Evolutionary conservation across 2,329 filamentous ascomycete genomes (phyloP), one percentile per base, ranked within the genome.

Genomic region (Arthrobotrys megalospora): DNA sequence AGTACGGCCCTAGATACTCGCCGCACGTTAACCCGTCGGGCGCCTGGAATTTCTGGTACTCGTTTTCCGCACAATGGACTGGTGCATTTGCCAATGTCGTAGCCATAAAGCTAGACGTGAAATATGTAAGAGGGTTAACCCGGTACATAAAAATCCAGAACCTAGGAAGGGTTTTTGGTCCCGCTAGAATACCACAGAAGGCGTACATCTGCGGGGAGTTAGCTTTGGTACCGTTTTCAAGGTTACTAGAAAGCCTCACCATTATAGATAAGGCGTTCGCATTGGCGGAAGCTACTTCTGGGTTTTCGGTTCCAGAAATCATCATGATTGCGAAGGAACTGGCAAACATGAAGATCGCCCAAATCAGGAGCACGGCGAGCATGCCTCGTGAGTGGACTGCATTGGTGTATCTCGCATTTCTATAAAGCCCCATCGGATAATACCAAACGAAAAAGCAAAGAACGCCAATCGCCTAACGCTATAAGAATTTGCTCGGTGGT

Each of bases 111-210:
- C 90, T 92, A 6, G 88, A 88, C 21, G 95, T 89, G n/a, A 95
- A 86, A 83, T 97, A 97, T 0, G 92, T 94, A 81, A 97, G 92
- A 0, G 94, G 93, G 0, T 91, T 93, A 60, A 94, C 85, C 55
- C 91, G 89, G 84, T 95, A 95, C 90, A 94, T 92, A 86, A 93
- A 93, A 81, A 91, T 90, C 92, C 92, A 95, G 87, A 94, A 94
- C 8, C 89, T 85, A 0, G 92, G 92, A 41, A 95, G 87, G 1
- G 85, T 84, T 2, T 85, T 84, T 0, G 91, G 91, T 5, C 86
- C 85, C 32, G 90, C 90, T 79, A 96, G 88, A 64, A 96, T 91
- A 87, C 91, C 86, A 65, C 83, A 79, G 32, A 80, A 75, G 16
- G 77, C 32, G 21, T 81, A 80, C 21, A 81, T 43, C 24, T 80